Conservation (phyloP, 192 early-diverging fungal genomes). For the Rhizoclosmatium sp. region DNA sequence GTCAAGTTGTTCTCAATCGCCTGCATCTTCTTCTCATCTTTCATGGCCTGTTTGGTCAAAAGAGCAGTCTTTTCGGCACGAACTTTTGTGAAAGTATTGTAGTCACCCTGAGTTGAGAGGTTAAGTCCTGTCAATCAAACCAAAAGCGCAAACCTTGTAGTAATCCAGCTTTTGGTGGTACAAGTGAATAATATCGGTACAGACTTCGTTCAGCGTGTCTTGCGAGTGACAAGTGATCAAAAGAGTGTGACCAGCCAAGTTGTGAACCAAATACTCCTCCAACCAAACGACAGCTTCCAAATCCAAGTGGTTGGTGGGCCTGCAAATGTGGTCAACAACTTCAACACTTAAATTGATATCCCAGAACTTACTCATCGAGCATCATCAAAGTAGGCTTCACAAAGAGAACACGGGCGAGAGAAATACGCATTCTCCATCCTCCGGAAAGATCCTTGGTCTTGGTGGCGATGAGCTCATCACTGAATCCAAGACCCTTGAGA, state of each 20-base stretch:
- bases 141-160: constrained; percentile 69
- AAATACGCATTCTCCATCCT: constrained; percentile 99
- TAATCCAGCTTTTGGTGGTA: constrained; percentile 86
- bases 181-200: constrained; percentile 95
- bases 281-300: constrained; percentile 89
- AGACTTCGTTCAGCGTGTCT: constrained; percentile 93
- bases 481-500: constrained; percentile 94
- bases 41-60: constrained; percentile 87
- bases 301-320: constrained; percentile 63
- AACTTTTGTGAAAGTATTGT: constrained; percentile 86
- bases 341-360: too few relatives aligned
- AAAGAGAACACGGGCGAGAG: constrained; percentile 95
- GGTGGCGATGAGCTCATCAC: constrained; percentile 82
- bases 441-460: constrained; percentile 97
- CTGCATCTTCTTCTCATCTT: constrained; percentile 98
- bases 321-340: too few relatives aligned
- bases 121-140: too few relatives aligned
- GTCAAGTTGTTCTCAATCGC: constrained; percentile 97
- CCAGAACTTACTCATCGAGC: constrained; percentile 56
- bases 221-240: constrained; percentile 92
- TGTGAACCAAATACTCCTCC: constrained; percentile 77
- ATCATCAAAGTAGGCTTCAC: constrained; percentile 81
- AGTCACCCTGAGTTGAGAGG: constrained; percentile 78
- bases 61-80: constrained; percentile 35
- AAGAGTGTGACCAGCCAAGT: constrained; percentile 81